These are phyloP conservation scores for Tolypocladium ovalisporum DNA, from an alignment of 2,329 filamentous ascomycete species.

Conservation along the genomic window DNA sequence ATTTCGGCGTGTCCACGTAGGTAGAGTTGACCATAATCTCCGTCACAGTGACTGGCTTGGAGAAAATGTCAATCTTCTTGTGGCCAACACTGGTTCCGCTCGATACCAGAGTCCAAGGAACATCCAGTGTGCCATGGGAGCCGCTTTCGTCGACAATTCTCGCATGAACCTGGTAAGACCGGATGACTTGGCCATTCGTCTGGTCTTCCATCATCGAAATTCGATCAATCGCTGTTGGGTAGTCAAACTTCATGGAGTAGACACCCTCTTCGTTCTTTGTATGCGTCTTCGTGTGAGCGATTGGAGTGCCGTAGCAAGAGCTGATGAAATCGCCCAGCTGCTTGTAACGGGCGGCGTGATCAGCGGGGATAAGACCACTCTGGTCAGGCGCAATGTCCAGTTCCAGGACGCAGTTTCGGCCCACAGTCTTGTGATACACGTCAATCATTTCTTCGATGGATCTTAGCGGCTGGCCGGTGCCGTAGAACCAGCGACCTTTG, in stretches of 20 bases:
- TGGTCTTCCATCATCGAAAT: constrained; percentile 16
- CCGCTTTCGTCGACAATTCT: constrained; percentile 1
- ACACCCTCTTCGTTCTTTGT: not conserved
- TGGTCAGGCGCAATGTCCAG: constrained; percentile 13
- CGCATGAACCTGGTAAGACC: constrained; percentile 11
- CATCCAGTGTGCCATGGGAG: constrained; percentile 3
- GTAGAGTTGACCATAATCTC: constrained; percentile 12
- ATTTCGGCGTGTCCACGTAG: constrained; percentile 11
- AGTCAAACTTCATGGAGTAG: constrained; percentile 4
- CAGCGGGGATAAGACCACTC: constrained; percentile 11
- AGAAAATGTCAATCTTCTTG: constrained; percentile 14
- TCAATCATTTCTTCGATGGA: constrained; percentile 11
- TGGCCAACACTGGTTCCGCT: constrained; percentile 14
- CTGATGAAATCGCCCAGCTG: constrained; percentile 12
- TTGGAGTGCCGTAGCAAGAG: constrained; percentile 1
- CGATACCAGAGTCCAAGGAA: constrained; percentile 10
- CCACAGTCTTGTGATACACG: constrained; percentile 14
- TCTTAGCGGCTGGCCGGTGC: constrained; percentile 9
- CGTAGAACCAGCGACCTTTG: constrained; percentile 13
- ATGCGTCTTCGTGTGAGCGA: not conserved
- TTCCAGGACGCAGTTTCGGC: constrained; percentile 13
- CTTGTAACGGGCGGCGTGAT: constrained; percentile 12
- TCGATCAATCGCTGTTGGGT: constrained; percentile 9
- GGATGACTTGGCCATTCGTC: constrained; percentile 12
- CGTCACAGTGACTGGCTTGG: constrained; percentile 7